These are phyloP conservation scores for Plasmodium gallinaceum DNA, from an alignment of 169 alveolate species.

Conservation along the genomic window DNA sequence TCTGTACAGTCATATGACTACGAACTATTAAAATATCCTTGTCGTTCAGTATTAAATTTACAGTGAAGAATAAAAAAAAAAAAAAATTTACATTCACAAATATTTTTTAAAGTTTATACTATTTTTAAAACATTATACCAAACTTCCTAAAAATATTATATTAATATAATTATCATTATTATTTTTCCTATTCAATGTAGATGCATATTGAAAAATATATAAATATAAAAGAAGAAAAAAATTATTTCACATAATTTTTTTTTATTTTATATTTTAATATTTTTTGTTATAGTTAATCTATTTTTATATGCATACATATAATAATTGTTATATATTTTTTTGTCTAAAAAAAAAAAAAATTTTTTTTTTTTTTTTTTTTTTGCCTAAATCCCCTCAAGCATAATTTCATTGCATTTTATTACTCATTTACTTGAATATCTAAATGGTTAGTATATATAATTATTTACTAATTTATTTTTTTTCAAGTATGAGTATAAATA, in stretches of 20 bases:
- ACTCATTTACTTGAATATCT: slow-evolving; percentile 34
- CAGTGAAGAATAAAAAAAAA: slow-evolving; percentile 21
- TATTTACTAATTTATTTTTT: slow-evolving; percentile 36
- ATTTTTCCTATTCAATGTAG: not conserved
- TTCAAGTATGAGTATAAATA: slow-evolving; percentile 14
- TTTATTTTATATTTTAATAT: not conserved
- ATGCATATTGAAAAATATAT: not conserved
- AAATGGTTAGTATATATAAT: slow-evolving; percentile 30
- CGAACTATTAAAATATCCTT: slow-evolving; percentile 43
- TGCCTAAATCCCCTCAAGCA: slow-evolving; percentile 17
- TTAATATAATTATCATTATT: too few relatives aligned
- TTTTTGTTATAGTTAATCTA: not conserved
- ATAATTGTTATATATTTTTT: not conserved
- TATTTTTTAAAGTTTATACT: too few relatives aligned
- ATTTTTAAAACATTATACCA: too few relatives aligned
- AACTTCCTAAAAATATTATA: too few relatives aligned
- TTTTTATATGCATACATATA: not conserved
- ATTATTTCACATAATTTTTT: not conserved
- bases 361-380: slow-evolving; percentile 16
- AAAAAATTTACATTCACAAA: too few relatives aligned
- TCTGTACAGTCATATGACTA: slow-evolving; percentile 65
- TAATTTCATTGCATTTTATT: slow-evolving; percentile 25
- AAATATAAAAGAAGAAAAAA: not conserved
- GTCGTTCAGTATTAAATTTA: slow-evolving; percentile 57
- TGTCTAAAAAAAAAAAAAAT: not conserved